Base-by-base conservation (phyloP, 345 rosid species). In the Bretschneidera sinensis region DNA sequence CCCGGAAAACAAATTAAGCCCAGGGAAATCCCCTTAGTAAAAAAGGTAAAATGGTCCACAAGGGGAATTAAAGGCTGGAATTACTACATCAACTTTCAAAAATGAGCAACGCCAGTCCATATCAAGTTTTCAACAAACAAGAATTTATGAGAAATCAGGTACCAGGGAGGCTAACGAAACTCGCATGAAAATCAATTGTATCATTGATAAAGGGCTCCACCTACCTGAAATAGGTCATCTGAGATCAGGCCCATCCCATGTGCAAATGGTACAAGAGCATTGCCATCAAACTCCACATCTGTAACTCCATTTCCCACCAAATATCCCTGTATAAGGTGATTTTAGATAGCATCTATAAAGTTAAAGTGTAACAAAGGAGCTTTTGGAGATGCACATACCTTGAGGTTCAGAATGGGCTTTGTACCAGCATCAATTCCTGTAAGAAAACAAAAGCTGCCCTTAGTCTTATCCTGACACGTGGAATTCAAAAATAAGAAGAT, bases 211-310 rank as follows among this genome's bases (percentile, higher is more conserved):
- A 8, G 16, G 34, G 49, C 47, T 52, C 60, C 51, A 62, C 71
- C 10, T 59, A 89, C 98, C 90, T 78, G 78, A 72, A 67, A 92
- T 57, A 87, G 72, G 16, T 84, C 84, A 55, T 84, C 78, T 43
- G 99, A 84, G 64, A 92, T 89, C 53, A 92, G 76, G 61, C 86
- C 92, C 96, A 92, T 92, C 65, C 98, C 97, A 76, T 92, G 95
- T 13, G 74, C 83, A 70, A 89, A 92, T 4, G 96, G 92, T 71
- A 92, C 84, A 48, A 89, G 81, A 57, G 98, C 91, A 8, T 89
- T 89, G 54, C 91, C 95, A 56, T 92, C 98, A 69, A 83, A 79
- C 39, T 52, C 66, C 0, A 71, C 69, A 76, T 92, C 97, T 22
- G 97, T 72, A 67, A 83, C 91, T 74, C 96, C 98, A 70, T 92